Evolutionary conservation across 140 eudicot species (phyloP), one percentile per base, ranked within the genome.

Genomic region (Senecio squalidus): DNA sequence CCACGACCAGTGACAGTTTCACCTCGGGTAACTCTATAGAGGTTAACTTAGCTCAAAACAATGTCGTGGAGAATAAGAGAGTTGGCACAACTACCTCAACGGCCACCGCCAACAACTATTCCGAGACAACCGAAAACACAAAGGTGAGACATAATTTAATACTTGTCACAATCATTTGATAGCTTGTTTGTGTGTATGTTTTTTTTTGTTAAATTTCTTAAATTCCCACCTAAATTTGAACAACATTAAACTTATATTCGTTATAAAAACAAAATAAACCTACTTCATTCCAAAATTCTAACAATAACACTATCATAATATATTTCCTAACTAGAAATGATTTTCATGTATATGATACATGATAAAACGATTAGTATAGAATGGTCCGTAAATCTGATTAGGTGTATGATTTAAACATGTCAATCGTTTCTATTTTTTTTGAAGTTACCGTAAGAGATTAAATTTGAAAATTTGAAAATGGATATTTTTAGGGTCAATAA

Each of bases 121-220:
- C 57, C 43, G 68, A 62, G 36, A 11, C 66, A 14, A 34, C 60
- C 30, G 67, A 54, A 43, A 65, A 67, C 28, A 64, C 68, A 46
- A 70, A 80, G 93, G 93, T 83, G 15, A 76, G 77, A 43, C 13
- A 36, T 53, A 55, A 60, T 70, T 43, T 53, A 70, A 62, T 66
- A 52, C 45, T 26, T 53, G 21, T 11, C 23, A 22, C 48, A 46
- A 43, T 28, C 54, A 17, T 31, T 33, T 48, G 36, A 20, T 63
- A 26, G 45, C 3, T 64, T 2, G 55, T 54, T n/a, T 41, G 5
- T 15, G 4, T 15, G 6, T 11, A 3, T 41, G 5, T 6, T 31
- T 31, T n/a, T 48, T 9, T 16, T 28, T 10, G 9, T 57, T 21
- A 47, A 34, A 1, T 15, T 41, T 21, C 9, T 33, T 60, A 39